Evolutionary conservation across 2,329 filamentous ascomycete species (phyloP), one percentile per base, ranked within the genome.

Genomic region (Exophiala spinifera): DNA sequence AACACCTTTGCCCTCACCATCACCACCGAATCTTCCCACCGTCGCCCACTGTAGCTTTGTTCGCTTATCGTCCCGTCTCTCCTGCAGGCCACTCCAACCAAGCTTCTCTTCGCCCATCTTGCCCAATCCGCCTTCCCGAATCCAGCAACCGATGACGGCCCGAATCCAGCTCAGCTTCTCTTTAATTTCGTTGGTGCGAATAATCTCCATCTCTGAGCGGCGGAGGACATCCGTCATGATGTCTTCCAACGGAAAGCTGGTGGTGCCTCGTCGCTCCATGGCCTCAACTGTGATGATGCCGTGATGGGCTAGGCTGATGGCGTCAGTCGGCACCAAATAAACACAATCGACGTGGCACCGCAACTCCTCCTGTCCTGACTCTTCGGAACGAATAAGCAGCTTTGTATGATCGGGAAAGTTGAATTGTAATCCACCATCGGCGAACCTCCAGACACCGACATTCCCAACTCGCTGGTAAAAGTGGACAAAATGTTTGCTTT

Each of bases 341-440:
- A 77, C 77, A 59, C 77, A 76, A 63, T 78, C 75, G 23, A 76
- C 55, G 42, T 59, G 43, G 37, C 57, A 61, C 67, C 69, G 13
- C 69, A 48, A 8, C 4, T 50, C 49, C 14, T 45, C 50, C 13
- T 46, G 34, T 20, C 52, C 46, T 21, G 46, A 48, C 25, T 55
- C 53, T 46, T 59, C 51, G 36, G 44, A 67, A 3, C 75, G 73
- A 31, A 78, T 65, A n/a, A 77, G 70, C 11, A 79, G 67, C 59
- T 79, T 79, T 11, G 76, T 79, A 56, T 79, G 76, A 51, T 79
- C 76, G 2, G 76, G 76, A 60, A 78, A 79, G 59, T 79, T 79
- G 66, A 79, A 77, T 62, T 77, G 76, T 55, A 79, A 72, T 49
- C 74, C 71, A 4, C 75, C 75, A 55, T 77, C 73, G 20, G 72